Base-by-base conservation (phyloP, 2,329 filamentous ascomycete species). In the Colletotrichum horii region DNA sequence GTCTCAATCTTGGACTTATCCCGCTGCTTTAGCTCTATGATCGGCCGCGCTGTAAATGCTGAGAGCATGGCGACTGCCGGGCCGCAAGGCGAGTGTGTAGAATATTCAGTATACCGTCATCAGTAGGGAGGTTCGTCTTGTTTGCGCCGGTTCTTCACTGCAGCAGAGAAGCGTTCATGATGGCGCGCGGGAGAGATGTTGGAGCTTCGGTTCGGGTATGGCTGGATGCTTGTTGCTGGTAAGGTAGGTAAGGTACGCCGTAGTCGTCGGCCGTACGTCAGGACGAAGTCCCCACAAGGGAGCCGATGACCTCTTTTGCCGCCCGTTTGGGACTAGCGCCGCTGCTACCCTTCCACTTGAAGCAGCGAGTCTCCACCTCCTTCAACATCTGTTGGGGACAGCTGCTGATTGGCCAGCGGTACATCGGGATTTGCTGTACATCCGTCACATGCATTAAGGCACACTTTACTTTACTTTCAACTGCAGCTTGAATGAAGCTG, bases 1-100 rank as follows among this genome's bases (percentile, higher is more conserved):
- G 95, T 97, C 87, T 99, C 97, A 86, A 99, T 98, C 89, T 94
- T 97, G 79, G 95, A 97, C 89, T 97, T 98, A 91, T 98, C 96
- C 85, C 95, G 94, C 85, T 93, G 93, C 88, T 94, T 96, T 82
- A 99, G 94, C 94, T 99, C 97, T 89, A 98, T 94, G 84, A 99
- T 96, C 78, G 96, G 95, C 83, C 95, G 94, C 88, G 97, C 96
- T 80, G 94, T 98, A 87, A 99, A 99, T 83, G 97, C 97, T 86
- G 96, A 97, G 86, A 99, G 94, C 97, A 98, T 98, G 85, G 88
- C 89, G 84, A 82, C 79, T 79, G 81, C 84, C 85, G 87, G 87
- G 87, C 84, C 86, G 78, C 79, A 52, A 60, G 70, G 74, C 74
- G 80, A 75, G 81, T 71, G 24, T 55, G 16, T 36, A 11, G 22